Percentiles rank a stretch among this genome's conserved stretches.
Conservation (phyloP, 2,329 filamentous ascomycete species). For the Sporothrix brasiliensis region DNA sequence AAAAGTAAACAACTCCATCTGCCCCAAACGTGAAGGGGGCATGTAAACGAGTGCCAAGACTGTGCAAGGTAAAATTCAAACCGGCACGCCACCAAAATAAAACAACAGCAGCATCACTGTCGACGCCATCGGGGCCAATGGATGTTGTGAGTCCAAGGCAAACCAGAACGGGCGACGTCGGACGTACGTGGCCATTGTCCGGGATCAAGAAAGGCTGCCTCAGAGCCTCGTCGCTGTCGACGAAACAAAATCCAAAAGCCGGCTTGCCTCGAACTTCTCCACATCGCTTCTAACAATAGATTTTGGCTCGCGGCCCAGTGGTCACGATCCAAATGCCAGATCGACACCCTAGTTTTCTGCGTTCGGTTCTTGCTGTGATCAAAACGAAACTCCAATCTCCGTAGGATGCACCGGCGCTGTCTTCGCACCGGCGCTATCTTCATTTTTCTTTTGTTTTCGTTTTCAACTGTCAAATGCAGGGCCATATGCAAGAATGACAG, state of each 20-base stretch:
- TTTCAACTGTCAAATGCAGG: not conserved
- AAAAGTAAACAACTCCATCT: not conserved
- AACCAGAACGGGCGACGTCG: not conserved
- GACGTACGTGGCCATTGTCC: too few species aligned
- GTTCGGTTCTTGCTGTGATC: not conserved
- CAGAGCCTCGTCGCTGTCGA: slow-evolving; percentile 3
- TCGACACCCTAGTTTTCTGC: not conserved
- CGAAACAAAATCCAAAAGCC: not conserved
- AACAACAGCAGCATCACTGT: not conserved
- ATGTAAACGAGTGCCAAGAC: slow-evolving; percentile 6
- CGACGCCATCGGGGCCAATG: not conserved
- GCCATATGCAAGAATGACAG: not conserved
- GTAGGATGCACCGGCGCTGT: slow-evolving; percentile 7
- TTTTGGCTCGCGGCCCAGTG: not conserved
- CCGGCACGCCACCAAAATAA: not conserved
- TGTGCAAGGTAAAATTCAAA: not conserved
- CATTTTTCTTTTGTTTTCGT: not conserved
- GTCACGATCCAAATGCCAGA: not conserved
- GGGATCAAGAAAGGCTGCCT: slow-evolving; percentile 8
- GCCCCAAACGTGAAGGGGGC: not conserved
- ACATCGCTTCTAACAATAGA: slow-evolving; percentile 19
- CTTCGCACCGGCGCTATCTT: too few species aligned
- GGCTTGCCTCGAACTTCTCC: not conserved
- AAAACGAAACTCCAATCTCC: not conserved
- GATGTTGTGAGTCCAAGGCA: not conserved